Conservation (phyloP, 257 asterid species). For the Gardenia jasminoides region DNA sequence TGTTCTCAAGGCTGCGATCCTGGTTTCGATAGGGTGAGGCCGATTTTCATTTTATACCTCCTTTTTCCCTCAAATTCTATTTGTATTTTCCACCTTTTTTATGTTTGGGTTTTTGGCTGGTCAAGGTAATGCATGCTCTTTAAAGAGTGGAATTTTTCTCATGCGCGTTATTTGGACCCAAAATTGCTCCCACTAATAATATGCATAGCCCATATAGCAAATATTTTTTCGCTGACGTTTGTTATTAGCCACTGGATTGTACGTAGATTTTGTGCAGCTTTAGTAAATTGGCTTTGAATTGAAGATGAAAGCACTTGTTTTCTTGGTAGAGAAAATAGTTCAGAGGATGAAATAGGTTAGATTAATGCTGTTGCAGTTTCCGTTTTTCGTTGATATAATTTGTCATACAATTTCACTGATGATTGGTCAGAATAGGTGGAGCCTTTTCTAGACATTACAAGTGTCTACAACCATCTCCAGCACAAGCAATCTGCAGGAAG, state of each 20-base stretch:
- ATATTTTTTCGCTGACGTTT: no score
- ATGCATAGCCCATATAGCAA: no score
- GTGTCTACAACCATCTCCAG: constrained; percentile 58
- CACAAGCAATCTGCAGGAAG: constrained; percentile 48
- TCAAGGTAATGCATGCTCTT: no score
- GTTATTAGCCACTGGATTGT: no score
- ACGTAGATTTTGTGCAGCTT: no score
- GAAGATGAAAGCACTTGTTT: not conserved
- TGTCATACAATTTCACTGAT: not conserved
- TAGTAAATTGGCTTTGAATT: not conserved
- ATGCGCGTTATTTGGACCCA: no score
- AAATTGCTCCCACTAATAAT: no score
- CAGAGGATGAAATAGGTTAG: no score
- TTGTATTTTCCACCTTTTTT: not conserved
- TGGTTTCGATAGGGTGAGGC: constrained; percentile 68
- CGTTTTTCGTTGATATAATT: not conserved
- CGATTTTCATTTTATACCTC: not conserved
- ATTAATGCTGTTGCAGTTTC: not conserved
- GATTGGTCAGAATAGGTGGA: constrained; percentile 57
- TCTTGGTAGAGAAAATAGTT: not conserved
- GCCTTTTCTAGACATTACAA: constrained; percentile 73
- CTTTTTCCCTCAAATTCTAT: not conserved
- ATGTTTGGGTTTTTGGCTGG: not conserved
- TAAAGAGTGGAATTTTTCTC: no score
- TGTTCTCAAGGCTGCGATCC: constrained; percentile 58